phyloP scores from a whole-genome alignment of 345 rosid genomes.

The Syzygium grande region DNA sequence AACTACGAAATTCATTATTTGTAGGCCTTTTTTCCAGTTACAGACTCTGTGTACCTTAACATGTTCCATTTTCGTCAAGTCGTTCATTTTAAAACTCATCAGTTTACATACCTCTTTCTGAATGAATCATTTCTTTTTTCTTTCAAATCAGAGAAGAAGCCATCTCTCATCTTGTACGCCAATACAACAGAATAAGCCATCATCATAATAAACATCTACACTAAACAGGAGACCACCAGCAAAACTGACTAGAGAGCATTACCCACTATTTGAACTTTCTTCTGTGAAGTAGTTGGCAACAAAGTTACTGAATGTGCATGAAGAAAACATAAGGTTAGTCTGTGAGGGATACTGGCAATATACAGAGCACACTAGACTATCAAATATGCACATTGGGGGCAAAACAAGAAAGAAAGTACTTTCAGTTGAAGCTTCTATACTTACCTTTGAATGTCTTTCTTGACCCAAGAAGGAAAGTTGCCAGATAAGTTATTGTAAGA shows the following conservation, averaged over 20 bases:
- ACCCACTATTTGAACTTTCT: constrained; percentile 31
- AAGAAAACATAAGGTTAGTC: neutral
- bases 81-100: neutral
- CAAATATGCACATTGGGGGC: neutral
- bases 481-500: constrained; percentile 67
- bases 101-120: neutral
- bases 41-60: neutral
- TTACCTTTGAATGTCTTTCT: constrained; percentile 31
- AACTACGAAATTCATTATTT: neutral
- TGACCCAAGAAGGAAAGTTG: constrained; percentile 52
- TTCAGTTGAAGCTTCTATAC: neutral
- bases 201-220: neutral
- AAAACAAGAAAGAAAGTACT: neutral
- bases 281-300: constrained; percentile 52
- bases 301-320: constrained; percentile 33
- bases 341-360: neutral
- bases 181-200: neutral
- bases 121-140: neutral
- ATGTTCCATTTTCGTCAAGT: neutral
- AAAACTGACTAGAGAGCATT: neutral
- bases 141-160: neutral
- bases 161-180: neutral
- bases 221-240: neutral
- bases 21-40: neutral
- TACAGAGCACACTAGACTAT: neutral